Base-by-base conservation (phyloP, 495 filamentous ascomycete species). In the Articulospora tetracladia region DNA sequence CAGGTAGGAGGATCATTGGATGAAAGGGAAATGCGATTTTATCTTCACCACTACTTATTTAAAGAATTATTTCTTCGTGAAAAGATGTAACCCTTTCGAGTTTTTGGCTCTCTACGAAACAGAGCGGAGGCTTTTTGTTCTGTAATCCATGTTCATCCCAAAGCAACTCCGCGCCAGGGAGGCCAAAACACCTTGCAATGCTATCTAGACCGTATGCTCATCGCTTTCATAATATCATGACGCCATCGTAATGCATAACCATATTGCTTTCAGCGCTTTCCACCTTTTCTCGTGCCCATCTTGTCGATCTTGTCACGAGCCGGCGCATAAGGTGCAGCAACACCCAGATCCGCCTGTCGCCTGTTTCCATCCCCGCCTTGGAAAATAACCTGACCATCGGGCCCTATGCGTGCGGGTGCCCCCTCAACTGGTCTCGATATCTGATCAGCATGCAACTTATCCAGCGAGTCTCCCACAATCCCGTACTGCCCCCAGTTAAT, bases 401-500 rank as follows among this genome's bases (percentile, higher is more conserved):
- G 58, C 0, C 70, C 67, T 0, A 81, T 13, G 12, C 58, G 32
- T 6, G 70, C 66, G 6, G 87, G 85, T 49, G 76, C 72, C 1
- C 86, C 87, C 17, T 80, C 64, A 24, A 72, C 75, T 0, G 92
- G 92, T 39, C 88, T 77, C 52, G 73, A 72, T 27, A 82, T 64
- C 72, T 95, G 90, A 72, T 94, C 88, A 57, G 83, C 80, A 73
- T 97, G 92, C 64, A 96, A 77, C 71, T 86, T 87, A 69, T 96
- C 90, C 47, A 97, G 73, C 12, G 87, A 78, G 57, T 89, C 86
- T 25, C 91, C 92, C 0, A 92, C 85, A 19, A 96, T 77, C 59
- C 87, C 87, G 69, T 97, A 97, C 69, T 95, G 91, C 6, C 83
- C 83, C 92, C 92, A 97, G 75, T 95, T 95, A 59, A 97, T 83